phyloP scores from a whole-genome alignment of 2,329 filamentous ascomycete genomes.

The Bipolaris oryzae region DNA sequence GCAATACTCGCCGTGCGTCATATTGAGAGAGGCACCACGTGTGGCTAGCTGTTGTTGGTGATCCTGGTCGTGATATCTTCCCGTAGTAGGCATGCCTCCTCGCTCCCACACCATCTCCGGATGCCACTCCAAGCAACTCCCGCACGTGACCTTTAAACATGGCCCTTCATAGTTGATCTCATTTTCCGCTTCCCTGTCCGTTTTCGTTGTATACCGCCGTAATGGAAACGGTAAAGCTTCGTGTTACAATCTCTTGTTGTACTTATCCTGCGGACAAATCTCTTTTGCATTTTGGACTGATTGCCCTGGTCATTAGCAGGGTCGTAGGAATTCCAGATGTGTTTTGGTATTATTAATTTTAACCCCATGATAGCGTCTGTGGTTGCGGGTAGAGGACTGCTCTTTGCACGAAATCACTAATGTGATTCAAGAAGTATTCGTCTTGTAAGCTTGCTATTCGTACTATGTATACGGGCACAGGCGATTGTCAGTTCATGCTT shows the following conservation, averaged over 20 bases:
- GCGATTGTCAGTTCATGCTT: conserved; percentile 1
- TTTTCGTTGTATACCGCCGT: conserved; percentile 19
- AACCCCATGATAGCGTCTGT: neutral
- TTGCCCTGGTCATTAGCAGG: neutral
- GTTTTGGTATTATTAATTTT: conserved; percentile 18
- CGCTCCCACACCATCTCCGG: conserved; percentile 8
- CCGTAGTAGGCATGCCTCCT: neutral
- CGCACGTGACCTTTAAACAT: conserved; percentile 21
- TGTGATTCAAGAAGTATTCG: neutral
- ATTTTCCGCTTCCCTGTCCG: conserved; percentile 8
- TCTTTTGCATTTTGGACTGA: neutral
- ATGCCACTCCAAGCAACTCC: conserved; percentile 23
- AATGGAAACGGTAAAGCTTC: conserved; percentile 22
- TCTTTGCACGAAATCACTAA: neutral
- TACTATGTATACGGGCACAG: neutral
- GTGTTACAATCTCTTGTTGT: conserved; percentile 19
- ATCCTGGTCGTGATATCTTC: neutral
- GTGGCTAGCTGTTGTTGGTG: neutral
- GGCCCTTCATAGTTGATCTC: conserved; percentile 19
- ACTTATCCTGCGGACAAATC: neutral
- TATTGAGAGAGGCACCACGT: neutral
- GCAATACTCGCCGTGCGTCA: neutral
- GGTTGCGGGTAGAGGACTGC: neutral
- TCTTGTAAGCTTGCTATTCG: neutral
- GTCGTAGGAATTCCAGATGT: conserved; percentile 19